These are phyloP conservation scores for Clonostachys solani DNA, from an alignment of 2,329 filamentous ascomycete species.

Conservation along the genomic window DNA sequence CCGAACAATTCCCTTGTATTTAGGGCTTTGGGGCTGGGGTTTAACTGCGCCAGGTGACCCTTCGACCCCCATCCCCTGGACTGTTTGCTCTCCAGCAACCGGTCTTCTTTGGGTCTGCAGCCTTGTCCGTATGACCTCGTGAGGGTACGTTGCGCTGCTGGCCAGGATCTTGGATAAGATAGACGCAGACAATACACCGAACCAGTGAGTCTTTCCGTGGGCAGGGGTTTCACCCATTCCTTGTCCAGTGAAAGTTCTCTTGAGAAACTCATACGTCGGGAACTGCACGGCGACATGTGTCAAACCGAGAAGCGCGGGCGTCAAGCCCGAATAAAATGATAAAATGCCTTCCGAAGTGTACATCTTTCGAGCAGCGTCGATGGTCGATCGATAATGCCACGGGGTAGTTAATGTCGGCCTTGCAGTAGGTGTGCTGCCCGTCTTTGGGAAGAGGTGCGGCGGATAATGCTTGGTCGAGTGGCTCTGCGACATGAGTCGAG, in stretches of 20 bases:
- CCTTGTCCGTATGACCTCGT: slow-evolving; percentile 91
- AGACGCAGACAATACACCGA: slow-evolving; percentile 82
- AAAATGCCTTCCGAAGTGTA: slow-evolving; percentile 82
- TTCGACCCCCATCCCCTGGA: slow-evolving; percentile 45
- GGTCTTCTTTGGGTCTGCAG: slow-evolving; percentile 89
- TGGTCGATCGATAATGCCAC: slow-evolving; percentile 87
- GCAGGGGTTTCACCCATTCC: slow-evolving; percentile 68
- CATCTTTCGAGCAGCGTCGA: slow-evolving; percentile 95
- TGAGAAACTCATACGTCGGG: slow-evolving; percentile 90
- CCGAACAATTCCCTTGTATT: slow-evolving; percentile 74
- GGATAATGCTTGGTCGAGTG: slow-evolving; percentile 38
- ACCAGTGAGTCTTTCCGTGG: slow-evolving; percentile 56
- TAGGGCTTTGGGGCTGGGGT: slow-evolving; percentile 27
- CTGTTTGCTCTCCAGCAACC: slow-evolving; percentile 46
- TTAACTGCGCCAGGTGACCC: slow-evolving; percentile 4
- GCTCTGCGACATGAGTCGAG: slow-evolving; percentile 93
- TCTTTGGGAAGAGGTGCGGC: slow-evolving; percentile 34
- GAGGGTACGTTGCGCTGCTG: slow-evolving; percentile 92
- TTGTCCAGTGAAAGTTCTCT: slow-evolving; percentile 83
- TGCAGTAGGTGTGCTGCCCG: slow-evolving; percentile 48
- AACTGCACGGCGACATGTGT: slow-evolving; percentile 98
- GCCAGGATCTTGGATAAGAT: slow-evolving; percentile 93
- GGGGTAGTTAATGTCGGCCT: slow-evolving; percentile 57
- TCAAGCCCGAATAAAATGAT: slow-evolving; percentile 93
- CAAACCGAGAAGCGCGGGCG: slow-evolving; percentile 84